A percentile compares a stretch with the other conserved stretches of the same genome.
Evolutionary conservation across 2,329 filamentous ascomycete genomes (phyloP).

Genomic region (Fusarium keratoplasticum): DNA sequence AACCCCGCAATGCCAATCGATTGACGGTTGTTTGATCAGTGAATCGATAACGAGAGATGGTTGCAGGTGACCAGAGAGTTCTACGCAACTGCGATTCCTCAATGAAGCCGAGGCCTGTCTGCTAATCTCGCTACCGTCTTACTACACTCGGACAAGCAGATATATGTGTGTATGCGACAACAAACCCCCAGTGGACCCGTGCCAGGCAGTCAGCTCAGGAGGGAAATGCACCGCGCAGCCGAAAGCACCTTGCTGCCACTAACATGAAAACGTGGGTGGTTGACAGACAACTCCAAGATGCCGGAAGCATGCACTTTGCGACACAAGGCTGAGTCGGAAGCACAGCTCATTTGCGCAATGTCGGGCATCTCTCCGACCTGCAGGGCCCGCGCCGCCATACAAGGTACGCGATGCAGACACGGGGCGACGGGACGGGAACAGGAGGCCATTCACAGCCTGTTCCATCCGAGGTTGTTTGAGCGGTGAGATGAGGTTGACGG

Average conservation of each 20-base stretch:
- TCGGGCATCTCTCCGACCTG: slow-evolving; percentile 4
- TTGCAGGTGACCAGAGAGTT: background rate
- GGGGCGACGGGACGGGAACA: slow-evolving; percentile 11
- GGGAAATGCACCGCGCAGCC: background rate
- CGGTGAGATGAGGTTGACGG: slow-evolving; percentile 39
- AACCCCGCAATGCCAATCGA: slow-evolving; percentile 37
- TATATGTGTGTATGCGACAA: background rate
- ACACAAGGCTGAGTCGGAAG: slow-evolving; percentile 14
- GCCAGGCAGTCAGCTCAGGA: slow-evolving; percentile 4
- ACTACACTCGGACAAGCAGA: background rate
- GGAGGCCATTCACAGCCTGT: slow-evolving; percentile 28
- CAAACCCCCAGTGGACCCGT: background rate
- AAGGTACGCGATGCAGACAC: slow-evolving; percentile 24
- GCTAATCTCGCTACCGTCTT: background rate
- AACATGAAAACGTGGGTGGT: slow-evolving; percentile 5
- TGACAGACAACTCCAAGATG: slow-evolving; percentile 2
- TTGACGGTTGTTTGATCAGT: background rate
- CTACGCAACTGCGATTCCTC: background rate
- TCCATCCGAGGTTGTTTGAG: slow-evolving; percentile 25
- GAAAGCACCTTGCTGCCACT: background rate
- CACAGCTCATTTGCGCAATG: slow-evolving; percentile 10
- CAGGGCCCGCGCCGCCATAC: slow-evolving; percentile 5
- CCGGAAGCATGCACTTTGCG: background rate
- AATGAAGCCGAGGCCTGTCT: background rate
- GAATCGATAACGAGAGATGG: background rate